Percentiles rank a stretch among this genome's conserved stretches.
Evolutionary conservation across 768 basidiomycete species (phyloP).

Genomic region (Pisolithus sp.): DNA sequence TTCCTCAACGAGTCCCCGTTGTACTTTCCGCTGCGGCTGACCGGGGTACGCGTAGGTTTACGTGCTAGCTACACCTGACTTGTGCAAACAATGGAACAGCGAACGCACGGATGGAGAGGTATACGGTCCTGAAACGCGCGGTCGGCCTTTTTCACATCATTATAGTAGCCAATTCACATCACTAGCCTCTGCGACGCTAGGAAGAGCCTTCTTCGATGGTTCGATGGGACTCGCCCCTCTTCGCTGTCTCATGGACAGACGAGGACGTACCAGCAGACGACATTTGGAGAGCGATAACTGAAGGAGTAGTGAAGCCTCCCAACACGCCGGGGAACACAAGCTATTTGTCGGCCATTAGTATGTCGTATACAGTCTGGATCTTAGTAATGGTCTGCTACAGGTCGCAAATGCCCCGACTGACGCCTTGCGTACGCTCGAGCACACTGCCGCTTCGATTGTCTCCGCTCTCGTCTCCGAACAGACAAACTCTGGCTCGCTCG

Average conservation of each 20-base stretch:
- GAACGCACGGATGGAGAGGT: constrained; percentile 37
- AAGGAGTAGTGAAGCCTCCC: constrained; percentile 77
- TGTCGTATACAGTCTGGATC: not conserved
- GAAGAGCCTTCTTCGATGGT: constrained; percentile 98
- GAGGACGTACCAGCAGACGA: constrained; percentile 54
- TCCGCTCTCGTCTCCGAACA: constrained; percentile 65
- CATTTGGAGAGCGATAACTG: constrained; percentile 79
- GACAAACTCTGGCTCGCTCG: constrained; percentile 38
- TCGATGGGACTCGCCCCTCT: constrained; percentile 96
- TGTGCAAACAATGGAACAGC: constrained; percentile 73
- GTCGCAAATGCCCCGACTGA: constrained; percentile 79
- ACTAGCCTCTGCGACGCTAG: constrained; percentile 54
- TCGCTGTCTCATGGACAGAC: constrained; percentile 77
- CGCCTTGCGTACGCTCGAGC: constrained; percentile 81
- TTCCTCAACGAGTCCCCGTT: not conserved
- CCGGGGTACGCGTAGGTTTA: constrained; percentile 48
- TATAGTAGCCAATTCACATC: not conserved
- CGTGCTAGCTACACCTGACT: constrained; percentile 66
- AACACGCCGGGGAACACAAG: constrained; percentile 78
- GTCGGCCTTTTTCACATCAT: not conserved
- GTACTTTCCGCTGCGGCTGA: not conserved
- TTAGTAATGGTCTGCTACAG: constrained; percentile 33
- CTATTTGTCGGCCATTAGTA: constrained; percentile 42
- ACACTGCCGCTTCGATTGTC: constrained; percentile 64
- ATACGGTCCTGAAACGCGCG: constrained; percentile 74